phyloP scores from a whole-genome alignment of 169 alveolate species.

The Neospora caninum region DNA sequence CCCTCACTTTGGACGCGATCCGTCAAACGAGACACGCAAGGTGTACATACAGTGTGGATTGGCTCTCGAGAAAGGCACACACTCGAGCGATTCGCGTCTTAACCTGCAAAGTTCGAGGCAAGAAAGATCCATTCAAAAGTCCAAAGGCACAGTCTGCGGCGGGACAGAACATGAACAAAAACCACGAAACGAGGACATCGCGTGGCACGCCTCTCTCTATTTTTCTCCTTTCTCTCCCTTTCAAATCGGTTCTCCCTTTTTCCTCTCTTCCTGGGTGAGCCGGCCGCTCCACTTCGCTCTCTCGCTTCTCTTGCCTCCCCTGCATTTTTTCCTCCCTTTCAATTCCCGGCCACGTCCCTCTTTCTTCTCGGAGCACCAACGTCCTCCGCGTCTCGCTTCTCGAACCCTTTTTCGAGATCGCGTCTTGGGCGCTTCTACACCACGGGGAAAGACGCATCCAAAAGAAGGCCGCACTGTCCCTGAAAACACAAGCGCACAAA shows the following conservation, averaged over 20 bases:
- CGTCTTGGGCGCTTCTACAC: neutral
- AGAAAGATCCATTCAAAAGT: too few species aligned
- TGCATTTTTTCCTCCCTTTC: neutral
- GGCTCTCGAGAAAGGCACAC: too few species aligned
- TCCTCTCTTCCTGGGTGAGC: neutral
- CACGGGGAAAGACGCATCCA: slow-evolving; percentile 27
- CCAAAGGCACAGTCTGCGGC: neutral
- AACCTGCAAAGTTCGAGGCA: too few species aligned
- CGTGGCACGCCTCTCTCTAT: neutral
- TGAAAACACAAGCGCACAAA: too few species aligned
- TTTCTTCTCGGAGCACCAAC: neutral
- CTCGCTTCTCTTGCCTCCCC: neutral
- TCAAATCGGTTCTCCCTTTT: neutral
- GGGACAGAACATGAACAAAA: neutral
- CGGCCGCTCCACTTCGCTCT: neutral
- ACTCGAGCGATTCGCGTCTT: too few species aligned
- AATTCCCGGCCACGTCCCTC: neutral
- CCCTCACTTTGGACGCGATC: too few species aligned
- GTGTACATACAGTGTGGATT: too few species aligned
- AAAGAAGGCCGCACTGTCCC: slow-evolving; percentile 41
- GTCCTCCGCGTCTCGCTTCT: neutral
- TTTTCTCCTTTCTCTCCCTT: neutral
- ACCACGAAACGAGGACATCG: neutral
- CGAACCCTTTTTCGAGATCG: too few species aligned
- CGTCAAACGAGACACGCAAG: too few species aligned